Evolutionary conservation across 805 yeast species (phyloP).

Genomic region (Grigorovia yakushimaensis): DNA sequence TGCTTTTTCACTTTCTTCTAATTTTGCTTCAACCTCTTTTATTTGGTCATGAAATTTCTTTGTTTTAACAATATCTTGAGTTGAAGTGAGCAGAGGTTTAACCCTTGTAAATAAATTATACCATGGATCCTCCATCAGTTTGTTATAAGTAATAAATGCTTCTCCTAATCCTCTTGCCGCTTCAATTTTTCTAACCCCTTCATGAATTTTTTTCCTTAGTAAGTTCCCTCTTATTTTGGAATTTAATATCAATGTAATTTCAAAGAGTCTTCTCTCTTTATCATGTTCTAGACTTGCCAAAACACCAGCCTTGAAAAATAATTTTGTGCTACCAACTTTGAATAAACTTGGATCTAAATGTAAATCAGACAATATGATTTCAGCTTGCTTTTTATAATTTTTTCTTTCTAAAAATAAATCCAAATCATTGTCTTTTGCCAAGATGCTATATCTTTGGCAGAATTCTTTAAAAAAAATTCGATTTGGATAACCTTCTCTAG

Average conservation of each 20-base stretch:
- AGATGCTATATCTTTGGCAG: conserved; percentile 60
- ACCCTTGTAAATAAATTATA: conserved; percentile 57
- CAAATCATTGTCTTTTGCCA: conserved; percentile 33
- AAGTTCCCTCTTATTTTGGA: conserved; percentile 55
- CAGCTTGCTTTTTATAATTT: conserved; percentile 59
- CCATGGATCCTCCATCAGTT: conserved; percentile 60
- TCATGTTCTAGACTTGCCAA: conserved; percentile 76
- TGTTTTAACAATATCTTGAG: conserved; percentile 48
- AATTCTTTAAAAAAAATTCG: conserved; percentile 78
- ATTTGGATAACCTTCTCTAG: conserved; percentile 95
- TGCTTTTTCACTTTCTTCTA: conserved; percentile 32
- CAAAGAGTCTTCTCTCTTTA: conserved; percentile 55
- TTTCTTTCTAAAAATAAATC: conserved; percentile 19
- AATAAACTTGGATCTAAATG: conserved; percentile 65
- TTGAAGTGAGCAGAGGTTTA: conserved; percentile 65
- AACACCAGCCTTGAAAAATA: conserved; percentile 94
- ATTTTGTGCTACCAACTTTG: conserved; percentile 87
- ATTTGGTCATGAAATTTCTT: conserved; percentile 50
- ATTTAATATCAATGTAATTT: conserved; percentile 52
- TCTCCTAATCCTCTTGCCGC: conserved; percentile 61
- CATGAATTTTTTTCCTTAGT: conserved; percentile 39
- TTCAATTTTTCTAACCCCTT: conserved; percentile 47
- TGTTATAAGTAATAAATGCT: conserved; percentile 46
- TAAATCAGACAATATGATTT: conserved; percentile 52
- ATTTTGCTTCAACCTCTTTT: conserved; percentile 38